phyloP scores from a whole-genome alignment of 495 filamentous ascomycete genomes.

The Podospora didyma region DNA sequence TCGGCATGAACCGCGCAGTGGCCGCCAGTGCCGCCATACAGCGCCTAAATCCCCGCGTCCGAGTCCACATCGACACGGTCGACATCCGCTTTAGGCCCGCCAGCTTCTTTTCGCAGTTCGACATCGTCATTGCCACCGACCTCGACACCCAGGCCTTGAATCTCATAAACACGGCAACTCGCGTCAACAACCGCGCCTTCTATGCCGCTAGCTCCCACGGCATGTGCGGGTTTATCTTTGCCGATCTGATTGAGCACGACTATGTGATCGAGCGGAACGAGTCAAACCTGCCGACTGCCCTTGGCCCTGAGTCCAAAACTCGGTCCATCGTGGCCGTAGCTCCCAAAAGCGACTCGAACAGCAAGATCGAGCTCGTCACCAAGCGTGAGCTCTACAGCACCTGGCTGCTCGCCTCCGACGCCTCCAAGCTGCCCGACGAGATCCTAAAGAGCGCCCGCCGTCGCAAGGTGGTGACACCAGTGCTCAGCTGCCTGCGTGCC shows the following conservation, averaged over 20 bases:
- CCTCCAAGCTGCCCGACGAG: conserved; percentile 67
- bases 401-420: conserved; percentile 69
- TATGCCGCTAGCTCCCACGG: conserved; percentile 87
- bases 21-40: conserved; percentile 74
- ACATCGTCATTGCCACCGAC: conserved; percentile 89
- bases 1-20: conserved; percentile 83
- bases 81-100: conserved; percentile 60
- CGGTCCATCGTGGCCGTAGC: conserved; percentile 67
- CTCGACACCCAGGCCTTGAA: conserved; percentile 67
- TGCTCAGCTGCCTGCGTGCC: conserved; percentile 76
- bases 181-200: conserved; percentile 70
- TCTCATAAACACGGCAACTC: conserved; percentile 76
- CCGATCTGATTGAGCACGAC: conserved; percentile 82
- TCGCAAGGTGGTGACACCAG: conserved; percentile 69
- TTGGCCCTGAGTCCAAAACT: conserved; percentile 69
- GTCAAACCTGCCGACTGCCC: conserved; percentile 63
- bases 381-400: conserved; percentile 88
- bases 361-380: conserved; percentile 73
- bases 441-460: conserved; percentile 61
- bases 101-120: conserved; percentile 71
- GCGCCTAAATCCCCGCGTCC: conserved; percentile 87
- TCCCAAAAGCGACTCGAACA: conserved; percentile 66
- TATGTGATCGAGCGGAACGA: conserved; percentile 83
- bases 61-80: conserved; percentile 62
- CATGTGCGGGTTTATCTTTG: conserved; percentile 91